phyloP scores from a whole-genome alignment of 1,284 basidiomycete species.

The Tetrapyrgos nigripes region DNA sequence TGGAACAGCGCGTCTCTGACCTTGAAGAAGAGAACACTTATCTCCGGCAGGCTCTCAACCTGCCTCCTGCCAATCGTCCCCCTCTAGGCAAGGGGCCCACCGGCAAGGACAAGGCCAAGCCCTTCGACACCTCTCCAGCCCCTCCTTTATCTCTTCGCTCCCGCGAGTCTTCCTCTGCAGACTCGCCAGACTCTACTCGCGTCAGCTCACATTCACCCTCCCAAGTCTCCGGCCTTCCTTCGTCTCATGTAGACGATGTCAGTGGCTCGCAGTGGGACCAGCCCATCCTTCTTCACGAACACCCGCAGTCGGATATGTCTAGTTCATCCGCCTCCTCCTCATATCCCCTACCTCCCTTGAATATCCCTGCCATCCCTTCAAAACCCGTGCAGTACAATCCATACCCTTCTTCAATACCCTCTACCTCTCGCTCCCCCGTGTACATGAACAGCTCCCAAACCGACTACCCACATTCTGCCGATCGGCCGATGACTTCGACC shows the following conservation, averaged over 20 bases:
- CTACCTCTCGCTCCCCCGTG: conserved; percentile 43
- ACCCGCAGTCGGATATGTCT: conserved; percentile 40
- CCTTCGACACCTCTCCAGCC: conserved; percentile 32
- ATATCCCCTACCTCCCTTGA: conserved; percentile 50
- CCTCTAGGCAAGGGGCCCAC: conserved; percentile 82
- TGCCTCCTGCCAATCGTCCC: conserved; percentile 77
- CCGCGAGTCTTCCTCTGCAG: conserved; percentile 54
- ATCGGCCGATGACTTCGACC: conserved; percentile 41
- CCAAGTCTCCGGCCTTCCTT: conserved; percentile 44
- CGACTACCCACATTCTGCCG: conserved; percentile 46
- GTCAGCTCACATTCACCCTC: conserved; percentile 50
- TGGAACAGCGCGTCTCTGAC: conserved; percentile 83
- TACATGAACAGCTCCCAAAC: conserved; percentile 40
- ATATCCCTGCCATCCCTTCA: conserved; percentile 39
- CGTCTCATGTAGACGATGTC: conserved; percentile 52
- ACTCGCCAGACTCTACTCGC: conserved; percentile 48
- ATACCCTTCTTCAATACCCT: conserved; percentile 41
- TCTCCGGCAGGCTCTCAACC: conserved; percentile 76
- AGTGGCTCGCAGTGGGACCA: conserved; percentile 67
- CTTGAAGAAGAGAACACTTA: conserved; percentile 86
- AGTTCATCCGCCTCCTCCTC: conserved; percentile 44
- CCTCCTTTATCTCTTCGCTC: conserved; percentile 34
- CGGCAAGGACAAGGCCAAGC: conserved; percentile 79
- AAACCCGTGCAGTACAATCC: conserved; percentile 44
- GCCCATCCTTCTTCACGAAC: conserved; percentile 53